Evolutionary conservation across 257 asterid species (phyloP).

Genomic region (Henckelia pumila): DNA sequence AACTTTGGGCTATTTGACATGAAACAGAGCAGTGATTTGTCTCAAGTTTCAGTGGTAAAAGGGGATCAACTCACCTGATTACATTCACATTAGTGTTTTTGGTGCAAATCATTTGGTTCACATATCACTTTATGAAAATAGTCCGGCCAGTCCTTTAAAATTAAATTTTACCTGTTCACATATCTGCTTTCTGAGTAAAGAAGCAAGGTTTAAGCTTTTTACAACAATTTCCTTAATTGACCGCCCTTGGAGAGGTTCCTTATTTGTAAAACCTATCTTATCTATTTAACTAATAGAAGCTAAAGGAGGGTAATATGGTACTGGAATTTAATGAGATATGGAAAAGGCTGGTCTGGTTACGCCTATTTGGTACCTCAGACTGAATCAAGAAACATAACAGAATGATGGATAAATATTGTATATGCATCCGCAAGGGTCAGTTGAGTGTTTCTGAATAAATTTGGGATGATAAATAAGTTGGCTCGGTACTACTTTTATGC

Average conservation of each 20-base stretch:
- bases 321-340: neutral
- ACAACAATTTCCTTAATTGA: too few species aligned
- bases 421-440: neutral
- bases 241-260: too few species aligned
- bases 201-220: too few species aligned
- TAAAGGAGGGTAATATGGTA: neutral
- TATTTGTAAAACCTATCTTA: neutral
- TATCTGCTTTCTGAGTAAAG: too few species aligned
- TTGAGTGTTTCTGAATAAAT: neutral
- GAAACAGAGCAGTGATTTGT: too few species aligned
- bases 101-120: neutral
- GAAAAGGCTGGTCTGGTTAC: neutral
- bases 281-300: neutral
- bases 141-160: neutral
- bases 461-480: neutral
- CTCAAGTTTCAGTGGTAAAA: neutral
- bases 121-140: neutral
- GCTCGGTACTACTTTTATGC: neutral
- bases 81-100: neutral
- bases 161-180: neutral
- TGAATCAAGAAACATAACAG: neutral
- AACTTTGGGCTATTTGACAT: neutral
- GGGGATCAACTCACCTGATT: neutral
- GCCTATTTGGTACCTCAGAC: neutral
- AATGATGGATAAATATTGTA: too few species aligned